Evolutionary conservation across 1,139 yeast species (phyloP).

Genomic region (Lodderomyces oxycetoniae): DNA sequence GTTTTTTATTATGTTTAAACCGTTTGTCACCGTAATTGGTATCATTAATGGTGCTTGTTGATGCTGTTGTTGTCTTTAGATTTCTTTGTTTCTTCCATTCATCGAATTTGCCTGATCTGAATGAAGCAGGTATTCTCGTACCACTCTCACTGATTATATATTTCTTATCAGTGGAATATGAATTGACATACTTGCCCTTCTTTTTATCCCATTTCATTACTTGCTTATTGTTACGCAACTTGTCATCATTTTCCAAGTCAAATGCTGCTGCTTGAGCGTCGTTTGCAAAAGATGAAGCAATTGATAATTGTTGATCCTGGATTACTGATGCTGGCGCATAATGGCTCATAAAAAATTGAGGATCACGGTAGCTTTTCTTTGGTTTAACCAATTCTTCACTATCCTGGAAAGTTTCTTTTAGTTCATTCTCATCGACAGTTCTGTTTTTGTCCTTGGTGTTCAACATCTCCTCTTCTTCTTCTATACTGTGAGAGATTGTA

Average conservation of each 20-base stretch:
- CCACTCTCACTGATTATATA: conserved; percentile 95
- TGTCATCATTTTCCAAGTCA: conserved; percentile 80
- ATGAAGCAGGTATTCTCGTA: conserved; percentile 86
- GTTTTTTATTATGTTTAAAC: conserved; percentile 68
- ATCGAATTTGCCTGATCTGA: conserved; percentile 85
- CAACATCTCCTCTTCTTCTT: conserved; percentile 58
- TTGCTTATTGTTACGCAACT: conserved; percentile 57
- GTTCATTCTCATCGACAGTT: conserved; percentile 43
- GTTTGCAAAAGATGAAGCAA: conserved; percentile 66
- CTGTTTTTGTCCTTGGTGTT: conserved; percentile 41
- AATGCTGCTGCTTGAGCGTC: conserved; percentile 83
- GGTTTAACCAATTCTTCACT: conserved; percentile 41
- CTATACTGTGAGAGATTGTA: conserved; percentile 68
- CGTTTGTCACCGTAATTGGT: conserved; percentile 33
- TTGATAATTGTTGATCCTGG: conserved; percentile 76
- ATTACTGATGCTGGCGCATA: conserved; percentile 78
- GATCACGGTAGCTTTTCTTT: conserved; percentile 62
- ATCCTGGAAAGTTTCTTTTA: conserved; percentile 55
- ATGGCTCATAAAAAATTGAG: conserved; percentile 81
- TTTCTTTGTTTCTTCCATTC: conserved; percentile 81
- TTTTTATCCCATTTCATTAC: conserved; percentile 91
- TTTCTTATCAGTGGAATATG: conserved; percentile 75
- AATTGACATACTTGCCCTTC: conserved; percentile 84
- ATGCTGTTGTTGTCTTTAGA: conserved; percentile 33
- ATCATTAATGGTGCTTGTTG: conserved; percentile 16